Base-by-base conservation (phyloP, 495 filamentous ascomycete genomes). In the Neurospora sp. region DNA sequence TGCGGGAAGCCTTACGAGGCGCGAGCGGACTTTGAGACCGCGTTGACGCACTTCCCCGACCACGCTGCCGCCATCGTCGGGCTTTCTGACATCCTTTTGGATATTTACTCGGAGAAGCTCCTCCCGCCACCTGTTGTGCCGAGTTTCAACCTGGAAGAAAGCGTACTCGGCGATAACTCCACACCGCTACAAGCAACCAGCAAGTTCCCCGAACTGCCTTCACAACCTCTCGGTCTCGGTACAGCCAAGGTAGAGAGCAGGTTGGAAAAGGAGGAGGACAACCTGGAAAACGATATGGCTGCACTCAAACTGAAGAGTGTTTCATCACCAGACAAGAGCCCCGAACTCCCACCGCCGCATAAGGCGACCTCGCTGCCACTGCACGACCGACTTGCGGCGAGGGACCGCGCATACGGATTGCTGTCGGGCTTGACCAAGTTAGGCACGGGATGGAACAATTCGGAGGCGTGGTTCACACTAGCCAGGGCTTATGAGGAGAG, bases 381-480 rank as follows among this genome's bases (percentile, higher is more conserved):
- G 36, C 85, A 93, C 36, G 92, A 94, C 78, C 88, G 92, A 21
- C 86, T 96, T n/a, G 91, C 92, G 19, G 92, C 93, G 37, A 88
- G 93, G 38, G 94, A 98, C 78, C 88, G 96, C 24, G 96, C 96
- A 1, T 93, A 93, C 78, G 90, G 89, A 15, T 86, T 98, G 59
- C 87, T 99, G 0, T 91, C 90, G 9, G 86, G 87, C 3, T 85
- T 98, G 71, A 97, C 93, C 3, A 94, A 92, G 82, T 87, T 92
- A 4, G 94, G 94, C n/a, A 85, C 83, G 37, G 94, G 94, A 6
- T 98, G 96, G 96, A 93, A 97, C 80, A 88, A 90, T 77, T 89
- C 90, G n/a, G 96, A 97, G 79, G 96, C 94, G 24, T 99, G 96
- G 96, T 94, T 91, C 77, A 89, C 90, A 11, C 87, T 99, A 19